Evolutionary conservation across 768 basidiomycete genomes (phyloP).

Genomic region (Favolaschia claudopus): DNA sequence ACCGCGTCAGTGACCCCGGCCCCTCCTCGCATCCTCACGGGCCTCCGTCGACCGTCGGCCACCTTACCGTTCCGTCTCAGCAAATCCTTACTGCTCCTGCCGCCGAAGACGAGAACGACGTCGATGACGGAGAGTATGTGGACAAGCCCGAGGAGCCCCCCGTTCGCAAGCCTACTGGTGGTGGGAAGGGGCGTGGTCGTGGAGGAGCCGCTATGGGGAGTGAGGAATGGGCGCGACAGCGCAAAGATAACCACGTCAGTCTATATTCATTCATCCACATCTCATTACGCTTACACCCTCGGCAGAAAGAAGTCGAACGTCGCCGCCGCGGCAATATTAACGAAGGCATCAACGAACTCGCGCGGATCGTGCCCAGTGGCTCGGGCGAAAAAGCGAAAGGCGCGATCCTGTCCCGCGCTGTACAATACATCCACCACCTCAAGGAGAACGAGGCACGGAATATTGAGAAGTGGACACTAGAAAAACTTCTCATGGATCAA

Average conservation of each 20-base stretch:
- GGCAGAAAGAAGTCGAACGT: conserved; percentile 97
- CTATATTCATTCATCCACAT: background rate
- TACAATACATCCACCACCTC: conserved; percentile 90
- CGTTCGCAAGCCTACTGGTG: conserved; percentile 36
- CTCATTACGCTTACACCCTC: background rate
- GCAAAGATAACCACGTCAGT: conserved; percentile 85
- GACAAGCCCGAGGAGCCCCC: conserved; percentile 34
- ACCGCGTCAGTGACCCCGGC: conserved; percentile 69
- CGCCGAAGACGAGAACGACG: conserved; percentile 37
- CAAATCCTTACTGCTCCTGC: conserved; percentile 23
- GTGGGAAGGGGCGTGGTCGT: conserved; percentile 57
- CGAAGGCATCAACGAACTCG: conserved; percentile 93
- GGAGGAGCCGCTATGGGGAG: conserved; percentile 70
- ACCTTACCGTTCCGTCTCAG: conserved; percentile 53
- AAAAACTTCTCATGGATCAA: conserved; percentile 92
- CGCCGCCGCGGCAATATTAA: conserved; percentile 95
- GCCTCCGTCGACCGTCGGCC: conserved; percentile 64
- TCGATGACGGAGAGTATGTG: conserved; percentile 35
- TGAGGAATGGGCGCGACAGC: conserved; percentile 81
- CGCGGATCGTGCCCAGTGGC: conserved; percentile 86
- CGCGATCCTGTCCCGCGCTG: conserved; percentile 86
- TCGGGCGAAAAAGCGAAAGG: conserved; percentile 91
- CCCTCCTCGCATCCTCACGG: conserved; percentile 78
- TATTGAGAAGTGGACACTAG: conserved; percentile 93
- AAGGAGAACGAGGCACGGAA: conserved; percentile 91